Evolutionary conservation across 129 eudicot genomes (phyloP).

Genomic region (Helianthus tuberosus): DNA sequence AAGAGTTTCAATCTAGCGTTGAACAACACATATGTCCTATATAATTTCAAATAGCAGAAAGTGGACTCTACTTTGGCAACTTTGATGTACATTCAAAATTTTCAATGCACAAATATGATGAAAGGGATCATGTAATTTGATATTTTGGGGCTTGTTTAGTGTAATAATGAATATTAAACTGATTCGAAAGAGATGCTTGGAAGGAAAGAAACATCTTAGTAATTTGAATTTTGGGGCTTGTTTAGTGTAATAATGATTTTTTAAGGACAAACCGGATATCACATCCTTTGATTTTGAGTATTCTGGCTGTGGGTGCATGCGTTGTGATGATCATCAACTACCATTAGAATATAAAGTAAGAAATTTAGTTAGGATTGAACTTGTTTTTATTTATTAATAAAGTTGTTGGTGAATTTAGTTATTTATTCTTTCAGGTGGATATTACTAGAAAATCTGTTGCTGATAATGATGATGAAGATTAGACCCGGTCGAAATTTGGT

Average conservation of each 20-base stretch:
- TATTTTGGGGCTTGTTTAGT: too few relatives aligned
- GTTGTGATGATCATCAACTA: constrained; percentile 36
- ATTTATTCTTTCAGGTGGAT: constrained; percentile 36
- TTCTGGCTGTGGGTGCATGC: constrained; percentile 43
- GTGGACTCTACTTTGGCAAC: too few relatives aligned
- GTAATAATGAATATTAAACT: too few relatives aligned
- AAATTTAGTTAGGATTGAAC: not conserved
- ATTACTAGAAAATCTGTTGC: constrained; percentile 19
- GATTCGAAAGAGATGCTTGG: too few relatives aligned
- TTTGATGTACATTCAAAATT: too few relatives aligned
- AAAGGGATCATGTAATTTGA: too few relatives aligned
- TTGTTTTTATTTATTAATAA: not conserved
- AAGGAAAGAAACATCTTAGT: too few relatives aligned
- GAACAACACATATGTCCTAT: too few relatives aligned
- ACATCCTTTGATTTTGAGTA: constrained; percentile 16
- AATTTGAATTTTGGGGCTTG: too few relatives aligned
- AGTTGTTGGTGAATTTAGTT: not conserved
- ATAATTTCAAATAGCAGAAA: too few relatives aligned
- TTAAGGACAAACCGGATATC: constrained; percentile 59
- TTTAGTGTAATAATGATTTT: constrained; percentile 32
- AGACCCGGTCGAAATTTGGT: constrained; percentile 37
- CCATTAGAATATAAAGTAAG: constrained; percentile 44
- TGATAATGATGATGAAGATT: constrained; percentile 23
- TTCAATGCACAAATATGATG: too few relatives aligned
- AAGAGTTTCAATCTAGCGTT: too few relatives aligned